These are phyloP conservation scores for Trichoderma atroviride DNA, from an alignment of 2,329 filamentous ascomycete genomes.

Conservation along the genomic window DNA sequence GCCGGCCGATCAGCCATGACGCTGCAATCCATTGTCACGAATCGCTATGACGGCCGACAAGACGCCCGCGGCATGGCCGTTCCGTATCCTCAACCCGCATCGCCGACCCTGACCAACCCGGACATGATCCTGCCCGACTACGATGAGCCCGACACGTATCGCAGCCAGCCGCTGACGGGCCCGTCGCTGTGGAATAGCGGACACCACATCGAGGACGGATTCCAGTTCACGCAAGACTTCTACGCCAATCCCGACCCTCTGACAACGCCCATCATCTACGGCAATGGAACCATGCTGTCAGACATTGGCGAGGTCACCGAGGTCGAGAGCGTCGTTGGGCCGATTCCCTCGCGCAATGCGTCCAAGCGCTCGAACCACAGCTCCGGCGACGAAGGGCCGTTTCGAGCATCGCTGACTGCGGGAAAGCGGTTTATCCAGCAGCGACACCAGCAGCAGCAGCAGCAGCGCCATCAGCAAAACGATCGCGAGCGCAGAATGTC, in stretches of 20 bases:
- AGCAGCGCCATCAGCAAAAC: conserved; percentile 40
- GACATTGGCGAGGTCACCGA: conserved; percentile 64
- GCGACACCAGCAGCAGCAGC: conserved; percentile 46
- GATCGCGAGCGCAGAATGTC: conserved; percentile 57
- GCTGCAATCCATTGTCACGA: conserved; percentile 35
- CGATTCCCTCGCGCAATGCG: conserved; percentile 44
- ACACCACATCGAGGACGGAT: conserved; percentile 43
- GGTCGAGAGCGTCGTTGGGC: conserved; percentile 54
- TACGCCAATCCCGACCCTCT: conserved; percentile 48
- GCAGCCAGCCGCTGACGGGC: conserved; percentile 54
- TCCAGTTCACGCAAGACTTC: conserved; percentile 49
- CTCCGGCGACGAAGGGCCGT: conserved; percentile 40
- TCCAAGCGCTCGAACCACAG: conserved; percentile 40
- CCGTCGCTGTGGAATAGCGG: conserved; percentile 56
- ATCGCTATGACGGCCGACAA: conserved; percentile 37
- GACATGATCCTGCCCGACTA: conserved; percentile 90
- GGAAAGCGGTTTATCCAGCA: conserved; percentile 49
- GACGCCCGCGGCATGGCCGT: conserved; percentile 35
- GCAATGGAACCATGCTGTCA: conserved; percentile 69
- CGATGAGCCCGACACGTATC: conserved; percentile 58
- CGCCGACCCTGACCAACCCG: conserved; percentile 87
- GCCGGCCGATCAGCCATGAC: conserved; percentile 35
- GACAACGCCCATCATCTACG: conserved; percentile 68
- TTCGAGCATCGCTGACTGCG: conserved; percentile 51
- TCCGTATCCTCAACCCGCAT: conserved; percentile 61